Evolutionary conservation across 768 basidiomycete species (phyloP).

Genomic region (Agaricus sinodeliciosus): DNA sequence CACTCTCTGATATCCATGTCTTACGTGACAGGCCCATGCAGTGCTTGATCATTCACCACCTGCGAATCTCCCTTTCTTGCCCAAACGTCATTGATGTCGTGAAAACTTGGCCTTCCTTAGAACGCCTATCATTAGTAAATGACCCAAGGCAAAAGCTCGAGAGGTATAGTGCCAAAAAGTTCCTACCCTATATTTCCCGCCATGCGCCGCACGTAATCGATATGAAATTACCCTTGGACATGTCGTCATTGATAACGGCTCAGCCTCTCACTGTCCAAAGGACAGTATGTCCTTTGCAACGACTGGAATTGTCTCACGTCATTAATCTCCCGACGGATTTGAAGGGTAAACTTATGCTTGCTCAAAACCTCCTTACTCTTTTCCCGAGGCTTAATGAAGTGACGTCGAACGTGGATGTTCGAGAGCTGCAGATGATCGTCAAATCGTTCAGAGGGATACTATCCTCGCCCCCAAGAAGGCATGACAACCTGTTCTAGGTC

Average conservation of each 20-base stretch:
- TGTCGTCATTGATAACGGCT: not conserved
- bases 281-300: not conserved
- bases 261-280: not conserved
- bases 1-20: not conserved
- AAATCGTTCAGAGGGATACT: not conserved
- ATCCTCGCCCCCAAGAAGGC: not conserved
- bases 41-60: not conserved
- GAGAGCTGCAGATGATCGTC: not conserved
- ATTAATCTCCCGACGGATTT: not conserved
- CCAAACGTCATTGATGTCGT: not conserved
- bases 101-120: not conserved
- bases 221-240: not conserved
- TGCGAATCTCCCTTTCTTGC: not conserved
- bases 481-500: not conserved
- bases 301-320: not conserved
- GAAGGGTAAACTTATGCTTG: not conserved
- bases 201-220: not conserved
- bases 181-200: not conserved
- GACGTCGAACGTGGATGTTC: not conserved
- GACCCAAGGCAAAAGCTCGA: not conserved
- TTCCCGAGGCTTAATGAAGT: conserved; percentile 1
- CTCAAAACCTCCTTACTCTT: not conserved
- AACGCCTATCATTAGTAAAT: not conserved
- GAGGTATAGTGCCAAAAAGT: not conserved
- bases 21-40: not conserved